Base-by-base conservation (phyloP, 768 basidiomycete species). In the Tubosaeta sp. region DNA sequence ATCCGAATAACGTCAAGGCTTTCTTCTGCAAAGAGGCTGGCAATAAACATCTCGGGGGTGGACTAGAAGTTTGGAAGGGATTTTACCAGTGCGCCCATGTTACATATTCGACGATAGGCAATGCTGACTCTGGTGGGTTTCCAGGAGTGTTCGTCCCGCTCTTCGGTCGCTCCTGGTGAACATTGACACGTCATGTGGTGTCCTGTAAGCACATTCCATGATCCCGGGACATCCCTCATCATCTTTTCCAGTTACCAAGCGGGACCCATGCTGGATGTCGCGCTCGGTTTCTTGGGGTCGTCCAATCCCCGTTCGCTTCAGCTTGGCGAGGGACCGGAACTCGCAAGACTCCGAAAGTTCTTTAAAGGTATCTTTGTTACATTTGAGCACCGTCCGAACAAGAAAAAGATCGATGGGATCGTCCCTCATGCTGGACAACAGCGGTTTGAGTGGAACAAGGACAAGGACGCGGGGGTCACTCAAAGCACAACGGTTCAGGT, bases 101-200 rank as follows among this genome's bases (percentile, higher is more conserved):
- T 38, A 29, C 25, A 43, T 29, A 17, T 19, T 38, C 27, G 10
- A 22, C 34, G 37, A 34, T n/a, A 37, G 26, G 4, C 31, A 11
- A 1, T 44, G 42, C 27, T 45, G 44, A 57, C 34, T n/a, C 13
- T 33, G 16, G 35, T 39, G 27, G 33, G 17, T 17, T 14, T 16
- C 17, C 37, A 80, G 78, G 54, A 78, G 75, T 42, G 76, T 81
- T 35, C 72, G 80, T 1, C 79, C 77, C 0, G 66, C 73, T 1
- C 51, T 68, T 0, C 70, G 67, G 1, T 52, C 67, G 9, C 72
- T 79, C 53, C 58, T 77, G 1, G 59, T 82, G 2, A 79, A 75
- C 13, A 63, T 82, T 1, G 80, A 82, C 47, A 77, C 72, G 0
- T 72, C 74, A 2, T 72, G 76, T 13, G 66, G 79, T 0, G 69